These are phyloP conservation scores for Fusarium sp. DNA, from an alignment of 2,329 filamentous ascomycete genomes.

Conservation along the genomic window DNA sequence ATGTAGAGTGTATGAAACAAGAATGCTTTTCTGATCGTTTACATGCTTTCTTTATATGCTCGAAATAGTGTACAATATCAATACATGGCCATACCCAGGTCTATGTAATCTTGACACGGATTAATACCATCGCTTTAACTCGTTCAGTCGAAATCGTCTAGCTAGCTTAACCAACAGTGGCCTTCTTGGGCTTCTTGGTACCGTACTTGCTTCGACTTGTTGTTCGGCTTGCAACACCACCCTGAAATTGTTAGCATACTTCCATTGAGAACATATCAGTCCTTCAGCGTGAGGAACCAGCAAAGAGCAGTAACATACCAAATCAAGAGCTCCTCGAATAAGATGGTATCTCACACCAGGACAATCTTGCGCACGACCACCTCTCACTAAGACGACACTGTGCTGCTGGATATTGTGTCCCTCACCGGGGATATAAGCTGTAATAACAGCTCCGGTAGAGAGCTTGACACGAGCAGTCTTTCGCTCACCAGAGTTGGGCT, in stretches of 20 bases:
- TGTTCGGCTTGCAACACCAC: conserved; percentile 87
- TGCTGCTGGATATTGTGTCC: conserved; percentile 99
- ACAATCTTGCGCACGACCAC: conserved; percentile 95
- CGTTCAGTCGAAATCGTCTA: not conserved
- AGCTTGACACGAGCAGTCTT: conserved; percentile 94
- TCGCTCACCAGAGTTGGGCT: conserved; percentile 96
- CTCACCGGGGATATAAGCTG: conserved; percentile 96
- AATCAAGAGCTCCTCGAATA: conserved; percentile 89
- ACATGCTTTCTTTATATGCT: conserved; percentile 33
- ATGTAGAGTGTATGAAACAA: conserved; percentile 50
- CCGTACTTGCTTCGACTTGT: conserved; percentile 96
- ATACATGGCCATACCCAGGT: conserved; percentile 43
- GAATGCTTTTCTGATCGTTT: conserved; percentile 41
- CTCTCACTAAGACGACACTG: conserved; percentile 95
- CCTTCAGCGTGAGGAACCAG: fast-evolving
- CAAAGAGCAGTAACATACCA: conserved; percentile 72
- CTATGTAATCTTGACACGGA: conserved; percentile 29
- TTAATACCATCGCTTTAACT: conserved; percentile 9
- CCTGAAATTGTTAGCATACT: conserved; percentile 65
- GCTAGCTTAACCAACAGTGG: conserved; percentile 62
- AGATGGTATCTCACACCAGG: conserved; percentile 97
- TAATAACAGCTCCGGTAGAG: conserved; percentile 87
- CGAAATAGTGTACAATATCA: conserved; percentile 47
- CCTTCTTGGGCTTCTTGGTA: conserved; percentile 97
- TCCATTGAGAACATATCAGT: too few relatives aligned